These are phyloP conservation scores for Candida sp. DNA, from an alignment of 1,139 yeast species.

Conservation along the genomic window DNA sequence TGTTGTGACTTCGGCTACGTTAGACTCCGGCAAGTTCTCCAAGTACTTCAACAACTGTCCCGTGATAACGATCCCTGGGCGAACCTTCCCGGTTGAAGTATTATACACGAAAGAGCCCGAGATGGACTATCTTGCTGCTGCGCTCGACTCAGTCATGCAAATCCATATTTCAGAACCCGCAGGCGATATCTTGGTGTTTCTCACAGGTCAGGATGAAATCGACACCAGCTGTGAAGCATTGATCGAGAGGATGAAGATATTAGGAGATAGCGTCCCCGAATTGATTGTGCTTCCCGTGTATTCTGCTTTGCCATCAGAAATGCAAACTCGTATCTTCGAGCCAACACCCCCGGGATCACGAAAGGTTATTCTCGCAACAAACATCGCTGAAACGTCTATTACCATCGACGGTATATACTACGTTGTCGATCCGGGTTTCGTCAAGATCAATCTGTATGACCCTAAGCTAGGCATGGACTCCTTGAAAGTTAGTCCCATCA, in stretches of 20 bases:
- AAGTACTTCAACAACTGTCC: slow-evolving; percentile 91
- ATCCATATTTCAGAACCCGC: slow-evolving; percentile 96
- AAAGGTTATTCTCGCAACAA: slow-evolving; percentile 90
- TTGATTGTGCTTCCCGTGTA: slow-evolving; percentile 88
- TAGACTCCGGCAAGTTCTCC: slow-evolving; percentile 97
- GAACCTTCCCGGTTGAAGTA: slow-evolving; percentile 97
- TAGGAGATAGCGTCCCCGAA: slow-evolving; percentile 83
- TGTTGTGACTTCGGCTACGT: slow-evolving; percentile 96
- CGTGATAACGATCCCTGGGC: slow-evolving; percentile 93
- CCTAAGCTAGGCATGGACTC: slow-evolving; percentile 98
- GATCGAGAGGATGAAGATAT: slow-evolving; percentile 51
- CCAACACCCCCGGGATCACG: slow-evolving; percentile 89
- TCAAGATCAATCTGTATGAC: slow-evolving; percentile 95
- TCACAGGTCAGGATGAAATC: slow-evolving; percentile 98
- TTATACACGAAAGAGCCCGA: slow-evolving; percentile 97
- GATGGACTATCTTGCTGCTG: slow-evolving; percentile 92
- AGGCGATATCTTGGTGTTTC: slow-evolving; percentile 87
- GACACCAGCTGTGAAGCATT: slow-evolving; percentile 94
- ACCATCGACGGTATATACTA: slow-evolving; percentile 98
- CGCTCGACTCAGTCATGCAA: slow-evolving; percentile 92
- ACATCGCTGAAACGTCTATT: slow-evolving; percentile 97
- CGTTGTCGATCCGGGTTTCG: slow-evolving; percentile 97
- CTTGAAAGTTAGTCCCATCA: slow-evolving; percentile 84
- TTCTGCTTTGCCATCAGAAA: slow-evolving; percentile 95
- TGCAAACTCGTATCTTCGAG: slow-evolving; percentile 86